Percentiles rank a stretch among this genome's conserved stretches.
Conservation (phyloP, 177 flowering plant genomes). For the Vitis hybrid region DNA sequence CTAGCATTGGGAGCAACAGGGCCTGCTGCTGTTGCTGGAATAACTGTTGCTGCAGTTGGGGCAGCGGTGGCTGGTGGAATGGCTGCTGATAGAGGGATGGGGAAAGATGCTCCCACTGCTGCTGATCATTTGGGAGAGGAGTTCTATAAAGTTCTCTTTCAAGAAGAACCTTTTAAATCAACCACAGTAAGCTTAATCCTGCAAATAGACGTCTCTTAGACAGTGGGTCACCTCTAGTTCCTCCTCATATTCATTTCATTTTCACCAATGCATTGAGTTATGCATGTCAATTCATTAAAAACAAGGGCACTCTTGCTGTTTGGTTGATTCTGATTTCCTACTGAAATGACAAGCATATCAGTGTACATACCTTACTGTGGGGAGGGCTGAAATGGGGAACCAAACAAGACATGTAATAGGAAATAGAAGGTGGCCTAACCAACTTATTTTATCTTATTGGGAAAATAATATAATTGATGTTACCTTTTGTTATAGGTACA, state of each 20-base stretch:
- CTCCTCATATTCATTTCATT: no score
- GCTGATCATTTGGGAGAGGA: constrained; percentile 75
- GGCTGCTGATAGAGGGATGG: constrained; percentile 63
- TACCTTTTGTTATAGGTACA: constrained; percentile 53
- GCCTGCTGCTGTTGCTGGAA: constrained; percentile 76
- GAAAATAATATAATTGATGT: not conserved
- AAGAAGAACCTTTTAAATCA: constrained; percentile 93
- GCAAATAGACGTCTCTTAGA: not conserved
- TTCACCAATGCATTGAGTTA: no score
- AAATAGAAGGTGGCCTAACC: not conserved
- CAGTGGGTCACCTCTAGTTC: not conserved
- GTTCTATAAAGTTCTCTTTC: constrained; percentile 78
- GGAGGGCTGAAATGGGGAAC: no score
- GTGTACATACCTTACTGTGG: no score
- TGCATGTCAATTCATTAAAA: no score
- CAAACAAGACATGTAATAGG: not conserved
- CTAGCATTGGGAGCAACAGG: constrained; percentile 83
- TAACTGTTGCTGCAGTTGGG: constrained; percentile 82
- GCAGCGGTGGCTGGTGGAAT: constrained; percentile 91
- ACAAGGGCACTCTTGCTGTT: no score
- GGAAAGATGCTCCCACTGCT: constrained; percentile 81
- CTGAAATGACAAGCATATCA: no score
- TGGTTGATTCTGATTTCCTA: no score
- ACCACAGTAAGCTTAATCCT: constrained; percentile 55
- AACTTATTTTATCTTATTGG: not conserved